Base-by-base conservation (phyloP, 73 alveolate genomes). In the Symbiodinium natans region DNA sequence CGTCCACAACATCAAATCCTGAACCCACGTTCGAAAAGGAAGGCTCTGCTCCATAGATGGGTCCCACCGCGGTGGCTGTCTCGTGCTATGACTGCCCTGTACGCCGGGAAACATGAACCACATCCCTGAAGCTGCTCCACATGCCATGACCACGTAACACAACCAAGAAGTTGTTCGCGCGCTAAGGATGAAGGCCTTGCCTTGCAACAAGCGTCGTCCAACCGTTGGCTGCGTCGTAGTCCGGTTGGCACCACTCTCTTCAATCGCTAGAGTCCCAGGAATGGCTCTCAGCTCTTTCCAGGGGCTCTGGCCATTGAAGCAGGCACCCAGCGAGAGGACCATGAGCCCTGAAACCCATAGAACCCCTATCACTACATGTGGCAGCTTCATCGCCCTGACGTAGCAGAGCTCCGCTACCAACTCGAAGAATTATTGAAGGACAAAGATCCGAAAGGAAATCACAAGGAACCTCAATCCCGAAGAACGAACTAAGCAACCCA, bases 11-110 rank as follows among this genome's bases (percentile, higher is more conserved):
- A 54, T 33, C 40, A 87, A 29, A 43, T 87, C 94, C 31, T 87
- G 85, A 11, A 56, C 4, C 85, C 84, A 87, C 0, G 85, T 38
- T 21, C 94, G 3, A 19, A 87, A 87, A 0, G 95, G 86, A 41
- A 41, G 36, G 46, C 33, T 36, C 41, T 21, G 33, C 43, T 56
- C 84, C 34, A 34, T 1, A 21, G 63, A 46, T 0, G 94, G 94
- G 1, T 54, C 94, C 94, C 94, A 87, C 3, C 84, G 71, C 0
- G 94, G 94, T 0, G 94, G 94, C 39, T n/a, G 6, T 1, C 93
- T 56, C 9, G 6, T 31, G 36, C 36, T 5, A 1, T 80, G 88
- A 13, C 27, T 33, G 41, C 83, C 83, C 1, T 0, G 42, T 0
- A 8, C 39, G 1, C 21, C 63, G 0, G 59, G 54, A 36, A 80